A percentile compares a stretch with the other conserved stretches of the same genome.
Evolutionary conservation across 2,329 filamentous ascomycete species (phyloP).

Genomic region (Metarhizium robertsii): DNA sequence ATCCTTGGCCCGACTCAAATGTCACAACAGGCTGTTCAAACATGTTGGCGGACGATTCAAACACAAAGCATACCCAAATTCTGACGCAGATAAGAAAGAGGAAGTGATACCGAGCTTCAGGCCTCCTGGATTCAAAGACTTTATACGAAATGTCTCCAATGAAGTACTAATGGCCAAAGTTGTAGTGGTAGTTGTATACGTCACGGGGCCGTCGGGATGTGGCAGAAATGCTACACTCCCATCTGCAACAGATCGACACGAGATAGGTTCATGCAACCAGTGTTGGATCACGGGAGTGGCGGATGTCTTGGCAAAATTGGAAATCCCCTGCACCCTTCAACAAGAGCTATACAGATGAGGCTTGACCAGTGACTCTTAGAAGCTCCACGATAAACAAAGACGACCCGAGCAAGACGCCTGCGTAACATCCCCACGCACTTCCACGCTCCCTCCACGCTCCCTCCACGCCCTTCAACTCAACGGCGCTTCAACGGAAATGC

Average conservation of each 20-base stretch:
- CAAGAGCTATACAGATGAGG: too few species aligned
- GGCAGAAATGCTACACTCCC: conserved; percentile 4
- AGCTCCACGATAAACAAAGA: not conserved
- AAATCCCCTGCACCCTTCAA: not conserved
- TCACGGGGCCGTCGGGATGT: not conserved
- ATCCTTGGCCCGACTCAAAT: conserved; percentile 13
- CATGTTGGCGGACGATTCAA: conserved; percentile 9
- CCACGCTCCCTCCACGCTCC: not conserved
- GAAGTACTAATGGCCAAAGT: not conserved
- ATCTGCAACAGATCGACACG: not conserved
- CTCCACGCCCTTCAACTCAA: not conserved
- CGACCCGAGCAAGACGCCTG: not conserved
- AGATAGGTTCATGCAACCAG: not conserved
- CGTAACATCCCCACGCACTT: not conserved
- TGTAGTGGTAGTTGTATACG: not conserved
- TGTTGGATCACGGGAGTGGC: not conserved
- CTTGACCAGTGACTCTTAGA: not conserved
- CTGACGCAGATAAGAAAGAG: not conserved
- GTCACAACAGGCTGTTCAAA: conserved; percentile 17
- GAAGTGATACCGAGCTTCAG: not conserved
- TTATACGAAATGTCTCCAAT: not conserved
- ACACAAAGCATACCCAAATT: not conserved
- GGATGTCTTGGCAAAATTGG: not conserved
- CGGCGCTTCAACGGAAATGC: not conserved
- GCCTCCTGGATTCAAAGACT: not conserved